Conservation (phyloP, 345 rosid genomes). For the Sonneratia caseolaris region DNA sequence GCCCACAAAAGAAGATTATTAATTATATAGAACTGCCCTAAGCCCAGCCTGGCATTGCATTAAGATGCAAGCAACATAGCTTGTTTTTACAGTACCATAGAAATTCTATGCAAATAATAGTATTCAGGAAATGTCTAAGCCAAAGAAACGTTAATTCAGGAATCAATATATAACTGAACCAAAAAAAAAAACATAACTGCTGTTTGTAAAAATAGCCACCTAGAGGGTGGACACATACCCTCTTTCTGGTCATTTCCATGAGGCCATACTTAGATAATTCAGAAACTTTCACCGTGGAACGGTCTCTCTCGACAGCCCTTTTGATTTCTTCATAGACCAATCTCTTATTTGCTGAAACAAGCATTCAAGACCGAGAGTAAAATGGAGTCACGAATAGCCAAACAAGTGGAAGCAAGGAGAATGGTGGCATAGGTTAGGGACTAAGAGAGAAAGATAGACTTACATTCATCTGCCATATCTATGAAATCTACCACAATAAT, state of each 20-base stretch:
- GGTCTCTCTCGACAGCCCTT: conserved; percentile 81
- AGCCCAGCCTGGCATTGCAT: neutral
- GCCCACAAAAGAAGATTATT: conserved; percentile 14
- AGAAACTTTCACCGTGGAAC: conserved; percentile 83
- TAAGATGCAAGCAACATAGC: neutral
- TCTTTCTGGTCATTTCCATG: conserved; percentile 96
- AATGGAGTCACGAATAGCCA: neutral
- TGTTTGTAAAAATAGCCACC: neutral
- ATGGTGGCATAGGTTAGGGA: neutral
- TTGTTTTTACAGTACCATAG: neutral
- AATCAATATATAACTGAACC: no score
- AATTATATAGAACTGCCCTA: neutral
- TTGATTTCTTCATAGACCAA: conserved; percentile 86
- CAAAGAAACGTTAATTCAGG: neutral
- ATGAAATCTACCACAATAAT: conserved; percentile 98
- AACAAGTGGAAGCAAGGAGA: neutral
- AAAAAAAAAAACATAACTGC: neutral
- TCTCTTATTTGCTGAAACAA: conserved; percentile 69
- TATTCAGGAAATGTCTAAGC: neutral
- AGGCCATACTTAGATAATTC: conserved; percentile 93
- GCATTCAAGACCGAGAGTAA: neutral
- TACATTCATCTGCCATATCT: conserved; percentile 89
- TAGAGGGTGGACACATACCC: conserved; percentile 40
- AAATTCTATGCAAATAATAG: neutral
- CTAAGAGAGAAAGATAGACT: conserved; percentile 26